Percentiles rank a stretch among this genome's conserved stretches.
phyloP scores from a whole-genome alignment of 768 basidiomycete genomes.

The Podaxis sp. region DNA sequence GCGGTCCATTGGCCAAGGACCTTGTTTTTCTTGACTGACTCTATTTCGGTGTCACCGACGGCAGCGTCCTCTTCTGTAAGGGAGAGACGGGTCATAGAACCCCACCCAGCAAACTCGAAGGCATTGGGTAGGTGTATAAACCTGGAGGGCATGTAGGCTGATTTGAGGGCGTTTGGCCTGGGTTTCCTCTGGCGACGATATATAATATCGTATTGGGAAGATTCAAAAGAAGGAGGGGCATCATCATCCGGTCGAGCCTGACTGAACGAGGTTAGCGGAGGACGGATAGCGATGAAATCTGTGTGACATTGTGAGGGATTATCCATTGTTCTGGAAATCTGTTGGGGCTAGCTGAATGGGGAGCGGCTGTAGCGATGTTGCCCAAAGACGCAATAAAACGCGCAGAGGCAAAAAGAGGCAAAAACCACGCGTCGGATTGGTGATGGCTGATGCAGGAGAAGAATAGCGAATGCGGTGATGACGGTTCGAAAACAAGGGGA shows the following conservation, averaged over 20 bases:
- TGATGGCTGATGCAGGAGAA: not conserved
- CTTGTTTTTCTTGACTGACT: constrained; percentile 29
- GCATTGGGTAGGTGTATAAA: constrained; percentile 61
- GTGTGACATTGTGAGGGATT: not conserved
- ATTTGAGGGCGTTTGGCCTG: constrained; percentile 39
- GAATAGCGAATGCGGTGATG: not conserved
- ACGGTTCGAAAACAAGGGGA: not conserved
- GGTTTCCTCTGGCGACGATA: constrained; percentile 55
- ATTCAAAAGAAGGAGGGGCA: constrained; percentile 42
- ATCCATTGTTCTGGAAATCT: not conserved
- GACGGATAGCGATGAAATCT: not conserved
- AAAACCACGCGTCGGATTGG: not conserved
- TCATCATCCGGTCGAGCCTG: not conserved
- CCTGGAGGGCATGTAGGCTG: constrained; percentile 48
- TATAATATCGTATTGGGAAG: constrained; percentile 54
- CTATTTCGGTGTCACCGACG: constrained; percentile 31
- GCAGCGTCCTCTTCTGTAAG: constrained; percentile 43
- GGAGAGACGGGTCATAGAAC: constrained; percentile 46
- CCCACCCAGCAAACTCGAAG: constrained; percentile 78
- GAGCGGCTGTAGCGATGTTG: not conserved
- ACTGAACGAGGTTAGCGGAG: not conserved
- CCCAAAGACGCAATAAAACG: not conserved
- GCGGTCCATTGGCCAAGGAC: constrained; percentile 65
- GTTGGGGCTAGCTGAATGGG: not conserved
- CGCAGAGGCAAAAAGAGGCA: not conserved